Evolutionary conservation across 148 eudicot genomes (phyloP), one percentile per base, ranked within the genome.

Genomic region (Drosera capensis): DNA sequence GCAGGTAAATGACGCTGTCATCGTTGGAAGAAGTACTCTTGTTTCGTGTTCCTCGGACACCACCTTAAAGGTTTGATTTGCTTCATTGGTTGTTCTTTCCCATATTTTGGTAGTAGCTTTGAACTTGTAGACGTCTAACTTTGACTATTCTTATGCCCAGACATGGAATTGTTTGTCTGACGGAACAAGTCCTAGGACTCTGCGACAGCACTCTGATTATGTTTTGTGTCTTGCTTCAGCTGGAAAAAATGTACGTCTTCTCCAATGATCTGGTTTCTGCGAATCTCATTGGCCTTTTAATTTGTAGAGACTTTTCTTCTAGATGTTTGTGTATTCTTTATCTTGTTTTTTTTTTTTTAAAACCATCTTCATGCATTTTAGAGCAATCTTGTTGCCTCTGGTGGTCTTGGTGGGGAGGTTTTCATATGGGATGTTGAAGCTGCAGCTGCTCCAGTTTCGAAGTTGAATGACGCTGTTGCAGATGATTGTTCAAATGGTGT

Each of bases 401-500:
- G 82, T 62, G 97, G 97, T 39, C 97, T 90, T 39, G 97, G 97
- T 59, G 95, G 97, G 25, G 97, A 90, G 78, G 94, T 90, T 35
- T 90, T 90, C 47, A 71, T 90, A 50, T 90, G 97, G 97, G 95
- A 90, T 67, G 59, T 90, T 55, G 97, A 84, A 73, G 93, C 97
- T 65, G 93, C 97, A 12, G 66, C 72, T 58, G 62, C 85, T 67
- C 87, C 97, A 35, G 56, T 67, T 52, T 62, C 78, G 23, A 90
- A 75, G 71, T 58, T 75, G 42, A 78, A 58, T 65, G 87, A 90
- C 57, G 52, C 65, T 31, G 28, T 59, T 22, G 82, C 72, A 54
- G 87, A 78, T 56, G 93, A 78, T 25, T 64, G 74, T 58, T 63
- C 79, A 18, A 84, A 74, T 55, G 72, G 71, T 43, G 48, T 61